Conservation (phyloP, 2,329 filamentous ascomycete genomes). For the Aureobasidium sp. region DNA sequence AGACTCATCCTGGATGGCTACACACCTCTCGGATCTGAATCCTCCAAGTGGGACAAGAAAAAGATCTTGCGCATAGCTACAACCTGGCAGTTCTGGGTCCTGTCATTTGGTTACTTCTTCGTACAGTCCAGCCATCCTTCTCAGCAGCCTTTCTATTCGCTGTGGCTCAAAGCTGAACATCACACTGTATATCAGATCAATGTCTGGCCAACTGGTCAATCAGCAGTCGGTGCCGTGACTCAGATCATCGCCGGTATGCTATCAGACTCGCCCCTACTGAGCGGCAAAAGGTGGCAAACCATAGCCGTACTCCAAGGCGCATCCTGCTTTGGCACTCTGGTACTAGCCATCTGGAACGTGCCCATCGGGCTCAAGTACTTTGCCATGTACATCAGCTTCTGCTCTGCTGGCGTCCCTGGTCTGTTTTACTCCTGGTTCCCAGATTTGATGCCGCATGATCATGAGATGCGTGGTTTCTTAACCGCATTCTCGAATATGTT, state of each 20-base stretch:
- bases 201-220: conserved; percentile 34
- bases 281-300: conserved; percentile 19
- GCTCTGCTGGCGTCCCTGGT: conserved; percentile 58
- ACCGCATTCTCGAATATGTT: conserved; percentile 19
- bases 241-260: conserved; percentile 20
- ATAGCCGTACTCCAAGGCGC: conserved; percentile 28
- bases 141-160: conserved; percentile 51
- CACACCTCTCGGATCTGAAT: conserved; percentile 1
- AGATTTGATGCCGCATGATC: conserved; percentile 49
- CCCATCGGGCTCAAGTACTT: conserved; percentile 62
- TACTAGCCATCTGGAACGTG: conserved; percentile 63
- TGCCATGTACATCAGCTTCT: conserved; percentile 57
- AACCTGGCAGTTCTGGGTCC: conserved; percentile 57
- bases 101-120: conserved; percentile 58
- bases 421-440: conserved; percentile 47
- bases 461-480: conserved; percentile 58
- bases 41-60: conserved; percentile 43
- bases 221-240: conserved; percentile 62
- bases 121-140: conserved; percentile 60
- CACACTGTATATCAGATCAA: conserved; percentile 18
- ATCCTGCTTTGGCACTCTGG: conserved; percentile 59
- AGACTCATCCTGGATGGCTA: conserved; percentile 57
- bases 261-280: conserved; percentile 19
- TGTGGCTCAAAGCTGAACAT: conserved; percentile 58
- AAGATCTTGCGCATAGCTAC: conserved; percentile 37